Evolutionary conservation across 2,329 filamentous ascomycete genomes (phyloP).

Genomic region (Phialophora macrospora): DNA sequence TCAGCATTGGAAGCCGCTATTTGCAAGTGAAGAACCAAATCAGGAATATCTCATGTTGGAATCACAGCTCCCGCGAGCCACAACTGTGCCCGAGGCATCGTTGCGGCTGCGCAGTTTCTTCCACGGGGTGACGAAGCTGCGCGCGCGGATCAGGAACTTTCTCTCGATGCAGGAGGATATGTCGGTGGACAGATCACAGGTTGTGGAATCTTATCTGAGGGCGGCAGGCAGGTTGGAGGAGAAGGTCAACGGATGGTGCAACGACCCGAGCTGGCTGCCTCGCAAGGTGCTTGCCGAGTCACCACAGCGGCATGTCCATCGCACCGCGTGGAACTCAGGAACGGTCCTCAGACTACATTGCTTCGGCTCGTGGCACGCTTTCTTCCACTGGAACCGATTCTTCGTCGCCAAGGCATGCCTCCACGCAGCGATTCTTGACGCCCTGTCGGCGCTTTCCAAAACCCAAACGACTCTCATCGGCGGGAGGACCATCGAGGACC

Average conservation of each 20-base stretch:
- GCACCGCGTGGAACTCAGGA: slow-evolving; percentile 22
- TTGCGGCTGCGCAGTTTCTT: slow-evolving; percentile 27
- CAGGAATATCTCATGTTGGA: slow-evolving; percentile 30
- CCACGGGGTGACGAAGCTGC: slow-evolving; percentile 30
- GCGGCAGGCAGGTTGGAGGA: slow-evolving; percentile 27
- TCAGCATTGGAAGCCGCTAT: slow-evolving; percentile 33
- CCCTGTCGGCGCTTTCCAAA: slow-evolving; percentile 2
- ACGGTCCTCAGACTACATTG: slow-evolving; percentile 23
- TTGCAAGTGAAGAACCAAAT: slow-evolving; percentile 30
- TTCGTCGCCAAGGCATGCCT: slow-evolving; percentile 29
- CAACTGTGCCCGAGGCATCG: slow-evolving; percentile 18
- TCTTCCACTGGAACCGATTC: slow-evolving; percentile 33
- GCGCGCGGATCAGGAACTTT: slow-evolving; percentile 31
- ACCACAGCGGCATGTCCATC: not conserved
- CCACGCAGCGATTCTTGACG: slow-evolving; percentile 28
- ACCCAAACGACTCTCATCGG: not conserved
- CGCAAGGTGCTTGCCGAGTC: slow-evolving; percentile 18
- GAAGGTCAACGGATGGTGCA: slow-evolving; percentile 30
- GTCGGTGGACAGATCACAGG: slow-evolving; percentile 8
- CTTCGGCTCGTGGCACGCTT: slow-evolving; percentile 26
- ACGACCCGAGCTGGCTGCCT: slow-evolving; percentile 26
- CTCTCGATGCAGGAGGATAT: slow-evolving; percentile 11
- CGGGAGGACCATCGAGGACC: not conserved
- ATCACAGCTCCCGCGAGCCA: slow-evolving; percentile 27
- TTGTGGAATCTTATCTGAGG: slow-evolving; percentile 24